phyloP scores from a whole-genome alignment of 1,284 basidiomycete genomes.

The Ceratobasidium sp. region DNA sequence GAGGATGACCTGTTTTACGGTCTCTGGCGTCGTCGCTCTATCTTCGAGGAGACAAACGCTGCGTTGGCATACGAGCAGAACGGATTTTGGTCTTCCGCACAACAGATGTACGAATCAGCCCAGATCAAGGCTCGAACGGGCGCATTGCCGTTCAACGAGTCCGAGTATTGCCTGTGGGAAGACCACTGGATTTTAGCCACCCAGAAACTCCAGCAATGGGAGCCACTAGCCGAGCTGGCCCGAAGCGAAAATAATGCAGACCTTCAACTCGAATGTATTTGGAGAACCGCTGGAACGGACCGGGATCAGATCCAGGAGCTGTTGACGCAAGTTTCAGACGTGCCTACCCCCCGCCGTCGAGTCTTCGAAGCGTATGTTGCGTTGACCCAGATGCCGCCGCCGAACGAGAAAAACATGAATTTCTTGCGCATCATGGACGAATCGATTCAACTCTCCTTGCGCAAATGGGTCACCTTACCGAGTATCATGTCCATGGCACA shows the following conservation, averaged over 20 bases:
- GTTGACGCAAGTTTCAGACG: slow-evolving; percentile 81
- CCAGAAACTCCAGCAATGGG: slow-evolving; percentile 98
- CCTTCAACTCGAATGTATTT: slow-evolving; percentile 92
- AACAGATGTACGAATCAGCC: slow-evolving; percentile 88
- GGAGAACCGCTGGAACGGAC: slow-evolving; percentile 70
- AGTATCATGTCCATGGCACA: slow-evolving; percentile 88
- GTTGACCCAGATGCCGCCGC: slow-evolving; percentile 67
- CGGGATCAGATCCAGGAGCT: slow-evolving; percentile 85
- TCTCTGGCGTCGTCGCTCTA: slow-evolving; percentile 87
- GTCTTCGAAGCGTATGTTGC: slow-evolving; percentile 97
- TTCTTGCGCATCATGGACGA: slow-evolving; percentile 92
- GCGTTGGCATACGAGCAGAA: slow-evolving; percentile 96
- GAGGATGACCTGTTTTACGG: slow-evolving; percentile 99
- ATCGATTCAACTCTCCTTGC: slow-evolving; percentile 93
- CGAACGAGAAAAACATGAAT: slow-evolving; percentile 51
- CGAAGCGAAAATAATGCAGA: slow-evolving; percentile 92
- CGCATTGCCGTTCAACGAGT: slow-evolving; percentile 88
- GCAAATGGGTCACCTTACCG: slow-evolving; percentile 95
- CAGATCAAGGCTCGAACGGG: slow-evolving; percentile 87
- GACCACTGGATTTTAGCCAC: slow-evolving; percentile 98
- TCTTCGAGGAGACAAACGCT: slow-evolving; percentile 90
- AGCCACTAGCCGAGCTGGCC: slow-evolving; percentile 91
- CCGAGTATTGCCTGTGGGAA: slow-evolving; percentile 98
- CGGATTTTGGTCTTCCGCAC: slow-evolving; percentile 95
- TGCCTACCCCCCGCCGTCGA: slow-evolving; percentile 89